These are phyloP conservation scores for Gryganskiella cystojenkinii DNA, from an alignment of 192 early-diverging fungal genomes.

Conservation along the genomic window DNA sequence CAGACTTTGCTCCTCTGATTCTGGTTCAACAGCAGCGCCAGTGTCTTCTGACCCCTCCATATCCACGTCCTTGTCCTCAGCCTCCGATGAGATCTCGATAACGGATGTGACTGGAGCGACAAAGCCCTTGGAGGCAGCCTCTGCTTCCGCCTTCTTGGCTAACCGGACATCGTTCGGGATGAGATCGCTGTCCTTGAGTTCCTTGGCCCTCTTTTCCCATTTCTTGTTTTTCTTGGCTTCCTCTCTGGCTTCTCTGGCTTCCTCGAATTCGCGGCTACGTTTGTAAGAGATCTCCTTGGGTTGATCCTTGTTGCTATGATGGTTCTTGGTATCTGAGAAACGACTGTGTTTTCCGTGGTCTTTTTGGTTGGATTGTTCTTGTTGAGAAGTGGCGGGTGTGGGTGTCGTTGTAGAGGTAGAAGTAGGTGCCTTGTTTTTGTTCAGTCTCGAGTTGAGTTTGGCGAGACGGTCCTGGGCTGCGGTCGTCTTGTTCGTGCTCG, in stretches of 20 bases:
- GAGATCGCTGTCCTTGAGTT: conserved; percentile 43
- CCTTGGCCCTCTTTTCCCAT: conserved; percentile 46
- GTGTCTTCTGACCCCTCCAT: conserved; percentile 7
- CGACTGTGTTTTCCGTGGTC: neutral
- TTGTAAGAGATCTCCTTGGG: conserved; percentile 37
- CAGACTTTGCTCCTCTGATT: conserved; percentile 9
- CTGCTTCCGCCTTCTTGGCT: conserved; percentile 44
- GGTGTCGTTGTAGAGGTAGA: conserved; percentile 3
- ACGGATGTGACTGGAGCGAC: neutral
- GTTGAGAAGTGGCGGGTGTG: neutral
- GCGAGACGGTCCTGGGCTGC: conserved; percentile 48
- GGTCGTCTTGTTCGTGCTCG: neutral
- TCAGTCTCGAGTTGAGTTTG: conserved; percentile 54
- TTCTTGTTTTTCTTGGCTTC: conserved; percentile 30
- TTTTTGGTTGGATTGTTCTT: conserved; percentile 8
- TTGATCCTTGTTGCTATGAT: neutral
- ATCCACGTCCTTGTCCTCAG: conserved; percentile 3
- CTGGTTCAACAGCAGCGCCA: conserved; percentile 19
- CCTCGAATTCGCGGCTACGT: conserved; percentile 35
- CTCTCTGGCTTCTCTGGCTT: conserved; percentile 11
- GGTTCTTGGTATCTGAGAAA: conserved; percentile 9
- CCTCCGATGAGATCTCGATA: neutral
- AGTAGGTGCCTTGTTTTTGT: conserved; percentile 46
- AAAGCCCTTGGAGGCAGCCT: conserved; percentile 17
- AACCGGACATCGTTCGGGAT: conserved; percentile 45